Evolutionary conservation across 257 asterid species (phyloP).

Genomic region (Solanum boliviense): DNA sequence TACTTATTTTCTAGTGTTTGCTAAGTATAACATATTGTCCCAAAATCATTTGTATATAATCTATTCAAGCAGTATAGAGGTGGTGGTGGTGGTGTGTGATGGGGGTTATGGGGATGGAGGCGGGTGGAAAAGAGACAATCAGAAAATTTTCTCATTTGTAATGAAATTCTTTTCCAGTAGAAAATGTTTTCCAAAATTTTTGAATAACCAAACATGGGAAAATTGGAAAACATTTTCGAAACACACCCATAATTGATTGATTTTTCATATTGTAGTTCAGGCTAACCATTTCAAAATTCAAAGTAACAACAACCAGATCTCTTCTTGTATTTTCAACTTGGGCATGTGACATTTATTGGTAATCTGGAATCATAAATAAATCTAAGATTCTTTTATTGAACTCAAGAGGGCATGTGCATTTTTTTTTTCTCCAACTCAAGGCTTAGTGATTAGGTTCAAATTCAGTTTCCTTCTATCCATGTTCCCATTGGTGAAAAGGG

Average conservation of each 20-base stretch:
- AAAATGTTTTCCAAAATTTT: background rate
- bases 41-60: background rate
- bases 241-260: background rate
- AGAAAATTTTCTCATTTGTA: background rate
- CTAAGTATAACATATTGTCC: background rate
- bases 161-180: background rate
- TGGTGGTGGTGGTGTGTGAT: background rate
- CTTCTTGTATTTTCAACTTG: background rate
- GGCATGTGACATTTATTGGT: background rate
- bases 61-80: background rate
- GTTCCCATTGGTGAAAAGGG: background rate
- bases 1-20: background rate
- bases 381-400: background rate
- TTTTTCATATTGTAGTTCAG: background rate
- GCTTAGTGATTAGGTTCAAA: background rate
- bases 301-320: background rate
- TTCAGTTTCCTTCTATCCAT: background rate
- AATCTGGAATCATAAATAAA: background rate
- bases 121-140: background rate
- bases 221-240: background rate
- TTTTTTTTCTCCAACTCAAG: background rate
- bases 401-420: background rate
- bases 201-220: background rate
- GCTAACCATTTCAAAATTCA: background rate
- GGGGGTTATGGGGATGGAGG: background rate